Evolutionary conservation across 495 filamentous ascomycete genomes (phyloP), one percentile per base, ranked within the genome.

Genomic region (Lepidopterella palustris): DNA sequence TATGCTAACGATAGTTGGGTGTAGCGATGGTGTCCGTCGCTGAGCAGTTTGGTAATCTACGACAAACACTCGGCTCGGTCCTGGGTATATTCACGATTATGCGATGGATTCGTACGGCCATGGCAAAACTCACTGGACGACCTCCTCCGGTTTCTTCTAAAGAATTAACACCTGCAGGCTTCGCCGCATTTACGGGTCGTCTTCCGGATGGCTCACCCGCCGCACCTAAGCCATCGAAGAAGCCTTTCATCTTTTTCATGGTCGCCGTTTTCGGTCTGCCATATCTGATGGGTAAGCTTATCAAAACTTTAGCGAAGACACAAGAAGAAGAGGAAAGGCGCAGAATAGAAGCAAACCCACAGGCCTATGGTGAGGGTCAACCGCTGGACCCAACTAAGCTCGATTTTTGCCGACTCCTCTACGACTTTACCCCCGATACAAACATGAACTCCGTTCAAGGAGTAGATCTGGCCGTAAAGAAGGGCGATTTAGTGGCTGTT

Each of bases 11-110:
- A 50, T 25, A 0, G 20, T 27, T 31, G 52, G 56, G n/a, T 52
- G 29, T 66, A 97, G 92, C 95, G 29, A 97, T 99, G 92, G 86
- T 99, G 20, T 89, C 90, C 35, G 95, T 99, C 20, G 95, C 95
- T 53, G 95, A 99, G 70, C 95, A 99, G 73, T 92, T 99, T 61
- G 86, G 89, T 47, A 95, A 88, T 64, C 80, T 99, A 52, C 84
- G 90, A 60, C 89, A 91, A 68, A 96, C 95, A n/a, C 82, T 99
- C 21, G 95, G 95, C 62, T 96, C 91, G 20, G 85, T 96, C 23
- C 77, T 97, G 31, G 95, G 95, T 4, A 95, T 99, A 63, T 97
- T 95, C 77, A 95, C 95, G 10, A 68, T 99, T 42, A 86, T 97
- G 76, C 86, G 95, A 58, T 99, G 92, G 90, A 81, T 93, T 61